Base-by-base conservation (phyloP, 371 early-diverging fungal genomes). In the Mortierella sp. region DNA sequence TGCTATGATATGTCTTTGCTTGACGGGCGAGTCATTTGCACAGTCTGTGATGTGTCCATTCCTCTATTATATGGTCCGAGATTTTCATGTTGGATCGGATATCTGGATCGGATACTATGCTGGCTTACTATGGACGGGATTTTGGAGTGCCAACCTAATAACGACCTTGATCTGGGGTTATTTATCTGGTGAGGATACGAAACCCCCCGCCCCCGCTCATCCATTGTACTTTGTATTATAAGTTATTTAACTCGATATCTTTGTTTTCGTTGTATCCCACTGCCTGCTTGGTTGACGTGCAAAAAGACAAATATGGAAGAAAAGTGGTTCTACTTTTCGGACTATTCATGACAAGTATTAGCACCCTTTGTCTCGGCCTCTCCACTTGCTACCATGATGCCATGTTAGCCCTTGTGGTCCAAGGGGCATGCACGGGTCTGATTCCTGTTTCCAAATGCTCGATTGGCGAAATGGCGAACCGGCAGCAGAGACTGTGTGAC, bases 81-180 rank as follows among this genome's bases (percentile, higher is more conserved):
- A 62, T 37, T 66, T 62, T 42, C 67, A 66, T 23, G 55, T 67
- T 14, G 60, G 68, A 11, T 6, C 50, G 11, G 73, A 67, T 24
- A 62, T 46, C 37, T 67, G 68, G 68, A 73, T 67, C 23, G 60
- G 68, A 7, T 67, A 73, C 50, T 62, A 72, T 55, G 60, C 62
- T 2, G 73, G 66, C 2, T 39, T 64, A 1, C 64, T 71, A 1
- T 50, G 43, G 56, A 64, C 72, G 19, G 60, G 61, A 8, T 71
- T 56, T 44, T 71, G 72, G 72, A 39, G 51, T 4, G 72, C 64
- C 15, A 64, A 64, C 42, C 39, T 71, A 32, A 56, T 52, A 46
- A 71, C 65, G 15, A 56, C 57, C 6, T 42, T 71, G 19, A 11
- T 64, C 11, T 71, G 61, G 65, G 60, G 71, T 0, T 34, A 71